Conservation (phyloP, 2,329 filamentous ascomycete genomes). For the Cyphellophora europaea region DNA sequence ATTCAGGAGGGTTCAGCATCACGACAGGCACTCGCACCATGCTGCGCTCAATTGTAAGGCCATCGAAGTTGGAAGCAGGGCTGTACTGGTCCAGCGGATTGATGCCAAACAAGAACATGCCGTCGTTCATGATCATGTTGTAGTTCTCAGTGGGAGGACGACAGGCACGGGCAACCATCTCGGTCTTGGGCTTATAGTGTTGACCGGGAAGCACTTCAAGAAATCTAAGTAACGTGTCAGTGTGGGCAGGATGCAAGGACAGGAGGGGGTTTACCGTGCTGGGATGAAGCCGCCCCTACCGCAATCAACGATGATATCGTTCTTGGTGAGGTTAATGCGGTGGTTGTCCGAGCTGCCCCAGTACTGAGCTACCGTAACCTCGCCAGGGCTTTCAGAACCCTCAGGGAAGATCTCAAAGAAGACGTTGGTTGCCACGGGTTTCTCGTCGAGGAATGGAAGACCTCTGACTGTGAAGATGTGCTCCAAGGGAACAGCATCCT, state of each 20-base stretch:
- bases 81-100: not conserved
- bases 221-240: no score
- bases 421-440: no score
- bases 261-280: not conserved
- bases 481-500: not conserved
- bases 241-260: conserved; percentile 3
- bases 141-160: conserved; percentile 1
- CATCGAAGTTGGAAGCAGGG: conserved; percentile 1
- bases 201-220: conserved; percentile 9
- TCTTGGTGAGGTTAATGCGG: not conserved
- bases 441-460: no score
- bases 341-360: no score
- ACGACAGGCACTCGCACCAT: conserved; percentile 4
- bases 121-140: conserved; percentile 2
- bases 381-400: no score
- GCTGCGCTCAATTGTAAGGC: not conserved
- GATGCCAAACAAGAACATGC: conserved; percentile 1
- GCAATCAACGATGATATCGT: not conserved
- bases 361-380: no score
- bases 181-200: conserved; percentile 1
- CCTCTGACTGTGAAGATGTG: not conserved
- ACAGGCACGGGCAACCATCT: not conserved
- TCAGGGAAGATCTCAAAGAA: no score
- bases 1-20: conserved; percentile 1
- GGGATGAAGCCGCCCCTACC: conserved; percentile 3